Percentiles rank a stretch among this genome's conserved stretches.
Conservation (phyloP, 306 rosid species). For the Ceratonia siliqua region DNA sequence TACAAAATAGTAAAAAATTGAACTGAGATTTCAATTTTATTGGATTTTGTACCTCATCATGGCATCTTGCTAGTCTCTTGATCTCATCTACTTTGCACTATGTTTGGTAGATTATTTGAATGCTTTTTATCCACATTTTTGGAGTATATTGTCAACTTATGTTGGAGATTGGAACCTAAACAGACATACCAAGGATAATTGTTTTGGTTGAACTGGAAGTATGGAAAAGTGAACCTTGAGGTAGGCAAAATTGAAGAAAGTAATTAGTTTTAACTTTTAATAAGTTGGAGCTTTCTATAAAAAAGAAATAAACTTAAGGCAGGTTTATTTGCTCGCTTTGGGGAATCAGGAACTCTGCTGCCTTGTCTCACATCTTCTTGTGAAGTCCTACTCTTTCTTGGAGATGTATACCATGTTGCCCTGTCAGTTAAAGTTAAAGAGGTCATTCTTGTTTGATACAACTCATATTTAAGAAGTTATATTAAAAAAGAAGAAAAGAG, state of each 20-base stretch:
- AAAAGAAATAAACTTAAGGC: background rate
- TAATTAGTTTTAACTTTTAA: background rate
- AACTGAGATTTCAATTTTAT: conserved; percentile 3
- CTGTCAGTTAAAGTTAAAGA: background rate
- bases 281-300: background rate
- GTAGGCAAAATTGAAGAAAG: background rate
- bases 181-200: background rate
- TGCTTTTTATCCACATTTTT: background rate
- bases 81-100: background rate
- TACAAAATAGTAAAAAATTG: background rate
- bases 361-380: background rate
- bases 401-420: background rate
- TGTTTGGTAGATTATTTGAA: background rate
- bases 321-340: conserved; percentile 2
- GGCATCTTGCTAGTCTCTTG: background rate
- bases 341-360: background rate
- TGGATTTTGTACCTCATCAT: background rate
- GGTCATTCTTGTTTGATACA: background rate
- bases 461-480: conserved; percentile 10
- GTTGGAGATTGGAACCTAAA: background rate
- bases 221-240: background rate
- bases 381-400: background rate
- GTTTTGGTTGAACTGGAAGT: conserved; percentile 18
- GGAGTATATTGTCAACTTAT: conserved; percentile 2
- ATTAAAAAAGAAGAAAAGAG: background rate